Evolutionary conservation across 371 early-diverging fungal species (phyloP).

Genomic region (Racocetra persica): DNA sequence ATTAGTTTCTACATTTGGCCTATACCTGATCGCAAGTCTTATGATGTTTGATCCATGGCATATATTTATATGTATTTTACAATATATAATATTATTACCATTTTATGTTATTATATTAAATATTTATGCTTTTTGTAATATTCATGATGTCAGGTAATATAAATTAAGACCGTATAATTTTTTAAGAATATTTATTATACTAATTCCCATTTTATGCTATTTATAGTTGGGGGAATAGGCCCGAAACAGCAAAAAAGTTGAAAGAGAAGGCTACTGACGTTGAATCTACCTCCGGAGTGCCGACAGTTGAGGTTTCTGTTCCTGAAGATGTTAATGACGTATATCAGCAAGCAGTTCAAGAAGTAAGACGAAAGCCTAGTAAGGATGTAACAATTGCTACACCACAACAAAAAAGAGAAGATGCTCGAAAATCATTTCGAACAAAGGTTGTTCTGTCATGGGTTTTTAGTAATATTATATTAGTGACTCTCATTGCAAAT

Average conservation of each 20-base stretch:
- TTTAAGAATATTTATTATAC: no score
- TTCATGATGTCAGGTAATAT: slow-evolving; percentile 74
- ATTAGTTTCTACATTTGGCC: slow-evolving; percentile 80
- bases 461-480: slow-evolving; percentile 78
- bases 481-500: slow-evolving; percentile 66
- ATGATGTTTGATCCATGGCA: slow-evolving; percentile 94
- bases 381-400: no score
- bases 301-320: slow-evolving; percentile 39
- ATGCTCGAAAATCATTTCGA: slow-evolving; percentile 68
- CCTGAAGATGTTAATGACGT: slow-evolving; percentile 75
- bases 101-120: slow-evolving; percentile 85
- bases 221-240: no score
- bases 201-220: no score
- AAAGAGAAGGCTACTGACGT: no score
- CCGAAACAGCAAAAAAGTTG: no score
- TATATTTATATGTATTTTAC: slow-evolving; percentile 88
- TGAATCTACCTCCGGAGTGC: no score
- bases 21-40: slow-evolving; percentile 79
- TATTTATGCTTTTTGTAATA: slow-evolving; percentile 94
- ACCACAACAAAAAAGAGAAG: no score
- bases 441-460: slow-evolving; percentile 83
- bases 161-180: no score
- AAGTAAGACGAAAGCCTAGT: no score
- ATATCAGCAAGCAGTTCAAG: slow-evolving; percentile 66
- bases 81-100: slow-evolving; percentile 88